These are phyloP conservation scores for Nidularia pulvinata DNA, from an alignment of 768 basidiomycete species.

Conservation along the genomic window DNA sequence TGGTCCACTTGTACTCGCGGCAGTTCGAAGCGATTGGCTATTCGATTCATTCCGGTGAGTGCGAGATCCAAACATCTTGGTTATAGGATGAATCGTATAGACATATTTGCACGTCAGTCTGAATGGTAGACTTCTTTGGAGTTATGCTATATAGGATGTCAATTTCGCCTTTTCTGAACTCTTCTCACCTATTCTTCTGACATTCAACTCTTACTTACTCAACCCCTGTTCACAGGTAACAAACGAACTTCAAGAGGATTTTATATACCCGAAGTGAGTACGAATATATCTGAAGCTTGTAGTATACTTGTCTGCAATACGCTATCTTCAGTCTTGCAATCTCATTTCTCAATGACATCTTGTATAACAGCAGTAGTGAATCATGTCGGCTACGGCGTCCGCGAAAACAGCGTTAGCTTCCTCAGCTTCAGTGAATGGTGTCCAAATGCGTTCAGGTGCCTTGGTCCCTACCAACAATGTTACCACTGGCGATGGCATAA, in stretches of 20 bases:
- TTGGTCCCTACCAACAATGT: slow-evolving; percentile 86
- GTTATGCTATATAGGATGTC: slow-evolving; percentile 32
- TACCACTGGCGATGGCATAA: slow-evolving; percentile 70
- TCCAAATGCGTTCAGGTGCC: slow-evolving; percentile 33
- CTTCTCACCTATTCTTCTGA: slow-evolving; percentile 1
- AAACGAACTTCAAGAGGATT: background rate
- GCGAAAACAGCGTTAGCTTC: slow-evolving; percentile 22
- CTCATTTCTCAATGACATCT: background rate
- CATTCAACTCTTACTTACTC: background rate
- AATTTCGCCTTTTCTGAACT: slow-evolving; percentile 42
- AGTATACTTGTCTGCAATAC: background rate
- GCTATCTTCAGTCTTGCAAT: background rate
- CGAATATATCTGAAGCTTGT: background rate
- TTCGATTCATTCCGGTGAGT: slow-evolving; percentile 4
- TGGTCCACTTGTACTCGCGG: too few species aligned
- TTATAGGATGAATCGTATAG: slow-evolving; percentile 39
- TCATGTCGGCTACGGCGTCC: slow-evolving; percentile 26
- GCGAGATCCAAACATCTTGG: background rate
- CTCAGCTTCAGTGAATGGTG: slow-evolving; percentile 33
- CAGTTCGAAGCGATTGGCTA: too few species aligned
- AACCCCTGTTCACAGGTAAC: background rate
- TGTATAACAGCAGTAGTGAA: slow-evolving; percentile 1
- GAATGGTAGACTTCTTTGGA: slow-evolving; percentile 29
- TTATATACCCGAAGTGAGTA: background rate
- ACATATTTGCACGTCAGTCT: slow-evolving; percentile 68